Evolutionary conservation across 2,329 filamentous ascomycete genomes (phyloP).

Genomic region (Chaetomium sp.): DNA sequence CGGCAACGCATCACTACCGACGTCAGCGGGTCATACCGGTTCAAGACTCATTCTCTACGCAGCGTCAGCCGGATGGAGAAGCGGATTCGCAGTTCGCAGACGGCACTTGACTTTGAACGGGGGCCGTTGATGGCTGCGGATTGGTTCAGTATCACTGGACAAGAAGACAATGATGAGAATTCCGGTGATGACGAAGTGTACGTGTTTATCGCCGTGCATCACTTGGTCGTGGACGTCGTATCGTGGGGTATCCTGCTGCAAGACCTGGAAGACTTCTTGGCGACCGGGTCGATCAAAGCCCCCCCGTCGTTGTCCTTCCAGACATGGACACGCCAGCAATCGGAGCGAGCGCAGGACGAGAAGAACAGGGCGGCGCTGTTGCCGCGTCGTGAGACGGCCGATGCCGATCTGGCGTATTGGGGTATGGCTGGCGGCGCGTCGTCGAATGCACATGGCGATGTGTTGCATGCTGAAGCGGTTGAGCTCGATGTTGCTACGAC

Average conservation of each 20-base stretch:
- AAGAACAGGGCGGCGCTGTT: conserved; percentile 12
- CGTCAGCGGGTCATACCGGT: conserved; percentile 18
- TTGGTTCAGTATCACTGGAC: conserved; percentile 14
- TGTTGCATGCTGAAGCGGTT: not conserved
- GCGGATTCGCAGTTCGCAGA: conserved; percentile 18
- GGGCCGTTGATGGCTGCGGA: conserved; percentile 25
- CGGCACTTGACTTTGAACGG: conserved; percentile 17
- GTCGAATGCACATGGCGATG: conserved; percentile 21
- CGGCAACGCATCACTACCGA: conserved; percentile 23
- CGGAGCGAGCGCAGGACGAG: conserved; percentile 7
- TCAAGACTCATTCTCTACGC: conserved; percentile 18
- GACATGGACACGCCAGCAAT: conserved; percentile 32
- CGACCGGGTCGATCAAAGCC: conserved; percentile 13
- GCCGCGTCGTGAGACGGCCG: conserved; percentile 15
- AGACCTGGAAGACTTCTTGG: conserved; percentile 37
- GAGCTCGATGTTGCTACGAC: conserved; percentile 16
- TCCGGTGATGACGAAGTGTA: conserved; percentile 5
- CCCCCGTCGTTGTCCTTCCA: conserved; percentile 28
- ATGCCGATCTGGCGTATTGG: conserved; percentile 22
- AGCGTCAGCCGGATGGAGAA: conserved; percentile 18
- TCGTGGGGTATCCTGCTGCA: conserved; percentile 41
- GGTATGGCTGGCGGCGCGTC: conserved; percentile 17
- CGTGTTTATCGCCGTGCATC: conserved; percentile 30
- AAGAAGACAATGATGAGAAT: not conserved
- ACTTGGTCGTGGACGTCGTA: conserved; percentile 38